Evolutionary conservation across 192 early-diverging fungal genomes (phyloP), one percentile per base, ranked within the genome.

Genomic region (Rhizophagus prolifer): DNA sequence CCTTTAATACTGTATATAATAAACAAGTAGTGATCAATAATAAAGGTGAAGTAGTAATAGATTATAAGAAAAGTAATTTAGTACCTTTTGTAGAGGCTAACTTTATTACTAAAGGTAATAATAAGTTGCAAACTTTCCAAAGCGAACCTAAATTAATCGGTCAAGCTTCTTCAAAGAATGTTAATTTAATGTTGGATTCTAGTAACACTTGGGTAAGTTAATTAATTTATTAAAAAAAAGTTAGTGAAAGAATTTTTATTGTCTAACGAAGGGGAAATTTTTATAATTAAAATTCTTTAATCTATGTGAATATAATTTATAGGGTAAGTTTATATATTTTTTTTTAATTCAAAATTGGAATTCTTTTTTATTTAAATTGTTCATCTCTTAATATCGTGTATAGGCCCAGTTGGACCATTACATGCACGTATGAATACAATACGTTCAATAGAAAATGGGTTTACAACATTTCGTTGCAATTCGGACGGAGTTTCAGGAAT

Each of bases 181-280:
- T 85, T n/a, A 74, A 83, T 68, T 47, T 86, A 7, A 74, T 86
- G 70, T 78, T 86, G n/a, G 83, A 86, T 66, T 75, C 83, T 41
- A 83, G 80, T 65, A 81, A 83, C 79, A 86, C 82, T 1, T 86
- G 84, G 85, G 85, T 80, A 78, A 78, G 66, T 58, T 36, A n/a
- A 62, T 69, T 26, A 34, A 38, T 14, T 31, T 38, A 8, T 38
- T 38, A 38, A 38, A 38, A 31, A n/a, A n/a, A n/a, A n/a, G n/a
- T n/a, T n/a, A n/a, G n/a, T n/a, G n/a, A n/a, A n/a, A n/a, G n/a
- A n/a, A n/a, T n/a, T n/a, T n/a, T n/a, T n/a, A n/a, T n/a, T n/a
- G n/a, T n/a, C 31, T 36, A 36, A 36, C 34, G 34, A 36, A 9
- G 10, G 10, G 0, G 2, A 44, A 44, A 30, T 26, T 62, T 25